These are phyloP conservation scores for Rhododendron ovatum DNA, from an alignment of 148 eudicot genomes.

Conservation along the genomic window DNA sequence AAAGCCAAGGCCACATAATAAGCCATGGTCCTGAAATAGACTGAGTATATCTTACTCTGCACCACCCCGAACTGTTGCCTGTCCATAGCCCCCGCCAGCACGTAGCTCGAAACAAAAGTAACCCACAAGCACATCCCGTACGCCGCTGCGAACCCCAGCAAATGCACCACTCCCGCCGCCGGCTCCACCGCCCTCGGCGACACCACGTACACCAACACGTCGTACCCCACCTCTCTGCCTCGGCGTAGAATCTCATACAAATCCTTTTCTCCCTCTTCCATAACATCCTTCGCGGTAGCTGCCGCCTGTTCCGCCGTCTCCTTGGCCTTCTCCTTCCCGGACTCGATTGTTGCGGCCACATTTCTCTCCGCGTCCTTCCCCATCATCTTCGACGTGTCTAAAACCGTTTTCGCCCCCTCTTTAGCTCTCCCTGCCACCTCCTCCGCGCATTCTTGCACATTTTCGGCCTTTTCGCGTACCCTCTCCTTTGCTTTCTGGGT, in stretches of 20 bases:
- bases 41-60: constrained; percentile 81
- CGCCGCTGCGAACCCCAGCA: constrained; percentile 57
- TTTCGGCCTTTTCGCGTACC: neutral
- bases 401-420: neutral
- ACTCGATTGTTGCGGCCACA: neutral
- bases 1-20: constrained; percentile 48
- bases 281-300: neutral
- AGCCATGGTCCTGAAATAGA: constrained; percentile 74
- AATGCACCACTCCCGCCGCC: constrained; percentile 27
- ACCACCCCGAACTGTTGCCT: constrained; percentile 74
- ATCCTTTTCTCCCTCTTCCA: constrained; percentile 29
- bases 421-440: constrained; percentile 7
- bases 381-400: neutral
- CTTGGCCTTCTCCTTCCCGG: neutral
- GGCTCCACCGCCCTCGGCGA: constrained; percentile 22
- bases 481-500: neutral
- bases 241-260: constrained; percentile 24
- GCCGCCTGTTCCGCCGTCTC: constrained; percentile 21
- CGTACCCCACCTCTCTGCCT: constrained; percentile 26
- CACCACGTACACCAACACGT: constrained; percentile 20
- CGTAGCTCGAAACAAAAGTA: constrained; percentile 66
- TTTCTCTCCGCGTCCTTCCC: constrained; percentile 8
- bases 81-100: constrained; percentile 55
- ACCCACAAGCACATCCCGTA: constrained; percentile 83
- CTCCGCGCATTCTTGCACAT: neutral